phyloP scores from a whole-genome alignment of 208 protist genomes.

The Leishmania guyanensis region DNA sequence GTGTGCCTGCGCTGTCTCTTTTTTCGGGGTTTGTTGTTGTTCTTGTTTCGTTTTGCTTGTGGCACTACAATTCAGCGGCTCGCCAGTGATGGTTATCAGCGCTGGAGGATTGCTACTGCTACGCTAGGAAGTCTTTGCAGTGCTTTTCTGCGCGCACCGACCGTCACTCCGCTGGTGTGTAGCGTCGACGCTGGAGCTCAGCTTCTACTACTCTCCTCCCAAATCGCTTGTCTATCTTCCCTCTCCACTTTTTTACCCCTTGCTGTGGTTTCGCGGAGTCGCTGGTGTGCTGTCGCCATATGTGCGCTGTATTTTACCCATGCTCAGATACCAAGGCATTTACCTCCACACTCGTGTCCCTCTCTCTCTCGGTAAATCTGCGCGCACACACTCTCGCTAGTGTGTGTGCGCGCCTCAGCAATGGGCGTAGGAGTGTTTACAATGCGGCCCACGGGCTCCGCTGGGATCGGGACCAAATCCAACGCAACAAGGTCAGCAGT shows the following conservation, averaged over 20 bases:
- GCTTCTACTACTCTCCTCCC: not conserved
- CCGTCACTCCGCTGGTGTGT: not conserved
- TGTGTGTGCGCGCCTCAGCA: too few species aligned
- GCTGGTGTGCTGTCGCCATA: not conserved
- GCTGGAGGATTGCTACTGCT: not conserved
- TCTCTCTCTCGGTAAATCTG: not conserved
- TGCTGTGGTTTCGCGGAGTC: not conserved
- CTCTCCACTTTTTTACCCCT: not conserved
- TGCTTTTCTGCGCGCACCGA: not conserved
- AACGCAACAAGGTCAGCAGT: not conserved
- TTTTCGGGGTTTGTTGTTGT: too few species aligned
- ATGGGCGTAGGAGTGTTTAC: conserved; percentile 15
- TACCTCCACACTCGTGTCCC: not conserved
- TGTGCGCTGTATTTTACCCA: not conserved
- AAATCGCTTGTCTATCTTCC: not conserved
- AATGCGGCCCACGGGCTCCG: not conserved
- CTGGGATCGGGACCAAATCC: not conserved
- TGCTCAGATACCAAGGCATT: not conserved
- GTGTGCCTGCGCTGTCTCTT: not conserved
- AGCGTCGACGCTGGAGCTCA: not conserved
- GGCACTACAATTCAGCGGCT: not conserved
- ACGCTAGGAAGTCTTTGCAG: not conserved
- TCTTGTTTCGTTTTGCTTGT: not conserved
- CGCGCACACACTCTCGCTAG: not conserved
- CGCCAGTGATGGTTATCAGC: not conserved